phyloP scores from a whole-genome alignment of 2,329 filamentous ascomycete genomes.

The Trichoderma citrinoviride region DNA sequence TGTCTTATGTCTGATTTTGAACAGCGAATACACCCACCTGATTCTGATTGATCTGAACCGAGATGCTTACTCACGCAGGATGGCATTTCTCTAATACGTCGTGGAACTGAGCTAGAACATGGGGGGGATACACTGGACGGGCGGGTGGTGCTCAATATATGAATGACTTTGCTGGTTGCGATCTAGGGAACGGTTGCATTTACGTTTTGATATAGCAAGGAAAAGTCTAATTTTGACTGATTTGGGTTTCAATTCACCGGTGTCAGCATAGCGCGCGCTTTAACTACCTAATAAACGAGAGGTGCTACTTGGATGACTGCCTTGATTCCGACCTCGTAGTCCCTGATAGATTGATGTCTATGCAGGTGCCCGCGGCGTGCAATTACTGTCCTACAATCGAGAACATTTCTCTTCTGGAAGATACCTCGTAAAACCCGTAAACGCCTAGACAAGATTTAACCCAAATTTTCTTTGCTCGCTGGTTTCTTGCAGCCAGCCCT shows the following conservation, averaged over 20 bases:
- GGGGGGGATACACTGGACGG: not conserved
- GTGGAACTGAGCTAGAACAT: constrained; percentile 1
- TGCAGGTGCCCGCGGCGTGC: not conserved
- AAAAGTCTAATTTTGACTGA: not conserved
- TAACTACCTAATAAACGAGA: too few relatives aligned
- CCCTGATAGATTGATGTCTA: too few relatives aligned
- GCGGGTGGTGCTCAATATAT: not conserved
- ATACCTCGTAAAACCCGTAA: not conserved
- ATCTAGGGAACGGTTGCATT: not conserved
- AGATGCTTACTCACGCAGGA: constrained; percentile 5
- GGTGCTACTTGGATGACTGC: too few relatives aligned
- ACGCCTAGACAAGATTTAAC: not conserved
- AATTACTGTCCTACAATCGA: not conserved
- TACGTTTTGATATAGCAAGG: not conserved
- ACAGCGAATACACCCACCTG: constrained; percentile 4
- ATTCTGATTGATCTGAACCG: constrained; percentile 3
- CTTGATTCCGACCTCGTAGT: too few relatives aligned
- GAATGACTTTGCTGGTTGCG: constrained; percentile 7
- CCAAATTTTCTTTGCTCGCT: not conserved
- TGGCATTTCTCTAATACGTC: not conserved
- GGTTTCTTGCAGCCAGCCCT: not conserved
- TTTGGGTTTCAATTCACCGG: too few relatives aligned
- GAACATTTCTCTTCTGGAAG: not conserved
- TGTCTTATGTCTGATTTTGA: constrained; percentile 5
- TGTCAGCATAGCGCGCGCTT: too few relatives aligned